Base-by-base conservation (phyloP, 306 rosid genomes). In the Sophora flavescens region DNA sequence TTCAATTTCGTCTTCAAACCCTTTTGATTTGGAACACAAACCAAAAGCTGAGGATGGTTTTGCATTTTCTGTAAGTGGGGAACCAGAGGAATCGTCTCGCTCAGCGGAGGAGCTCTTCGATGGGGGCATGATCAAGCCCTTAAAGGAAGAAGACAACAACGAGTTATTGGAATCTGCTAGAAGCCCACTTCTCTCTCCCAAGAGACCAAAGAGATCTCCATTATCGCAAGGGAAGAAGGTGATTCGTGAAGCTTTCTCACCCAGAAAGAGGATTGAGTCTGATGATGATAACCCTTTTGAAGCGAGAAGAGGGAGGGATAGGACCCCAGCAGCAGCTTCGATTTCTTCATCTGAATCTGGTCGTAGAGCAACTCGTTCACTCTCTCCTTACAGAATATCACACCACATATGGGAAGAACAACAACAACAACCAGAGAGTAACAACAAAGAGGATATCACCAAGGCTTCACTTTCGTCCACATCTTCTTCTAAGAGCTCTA, bases 351-450 rank as follows among this genome's bases (percentile, higher is more conserved):
- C 89, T 0, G 79, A 33, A 32, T 89, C 92, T 0, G 58, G 86
- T 26, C 77, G 90, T 1, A 90, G 97, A 80, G 57, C 79, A 0
- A 8, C 90, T 15, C 85, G 98, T 32, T 95, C 98, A 0, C 83
- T 79, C 26, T 92, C 98, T 51, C 98, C 98, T 12, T 17, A 57
- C 48, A 89, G 92, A 80, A 69, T 68, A n/a, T 82, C 90, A 5
- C 71, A 75, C 35, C 51, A 83, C 53, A 71, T 78, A 8, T 90
- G 89, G 91, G 88, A 81, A 0, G 88, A 87, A 65, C 80, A 83
- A 68, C 4, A 8, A 5, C 48, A 67, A 2, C 85, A 80, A 22
- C 22, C 22, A 22, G 77, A 77, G 15, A 78, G 8, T 22, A 22
- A 22, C 16, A 72, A 45, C 11, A 89, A 71, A 70, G 81, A 80